Evolutionary conservation across 2,329 filamentous ascomycete species (phyloP).

Genomic region (Colletotrichum cuscutae): DNA sequence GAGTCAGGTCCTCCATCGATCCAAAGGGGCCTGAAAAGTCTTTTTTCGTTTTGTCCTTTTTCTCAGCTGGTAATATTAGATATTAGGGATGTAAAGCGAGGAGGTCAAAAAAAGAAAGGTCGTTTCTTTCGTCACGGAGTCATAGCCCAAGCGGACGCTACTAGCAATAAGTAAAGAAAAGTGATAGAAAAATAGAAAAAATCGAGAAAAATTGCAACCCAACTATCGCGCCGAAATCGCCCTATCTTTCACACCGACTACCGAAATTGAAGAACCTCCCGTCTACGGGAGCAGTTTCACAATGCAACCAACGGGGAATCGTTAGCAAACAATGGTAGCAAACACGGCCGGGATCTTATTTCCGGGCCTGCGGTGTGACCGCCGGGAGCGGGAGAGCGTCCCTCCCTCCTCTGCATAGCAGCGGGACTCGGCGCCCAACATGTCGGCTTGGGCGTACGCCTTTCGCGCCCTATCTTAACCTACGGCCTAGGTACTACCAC

Average conservation of each 20-base stretch:
- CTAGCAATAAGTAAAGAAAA: conserved; percentile 3
- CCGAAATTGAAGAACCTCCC: conserved; percentile 6
- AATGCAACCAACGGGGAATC: not conserved
- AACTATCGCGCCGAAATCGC: not conserved
- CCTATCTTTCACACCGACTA: not conserved
- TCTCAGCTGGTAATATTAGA: not conserved
- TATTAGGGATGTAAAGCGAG: not conserved
- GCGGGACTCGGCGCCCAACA: not conserved
- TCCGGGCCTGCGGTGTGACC: conserved; percentile 5
- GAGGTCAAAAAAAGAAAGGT: not conserved
- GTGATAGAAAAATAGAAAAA: too few relatives aligned
- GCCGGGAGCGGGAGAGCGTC: conserved; percentile 2
- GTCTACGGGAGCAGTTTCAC: not conserved
- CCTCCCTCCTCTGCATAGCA: not conserved
- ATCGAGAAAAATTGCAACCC: too few relatives aligned
- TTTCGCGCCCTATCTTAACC: not conserved
- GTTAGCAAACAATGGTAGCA: not conserved
- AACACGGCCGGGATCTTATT: conserved; percentile 8
- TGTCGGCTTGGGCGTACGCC: not conserved
- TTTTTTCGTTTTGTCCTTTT: not conserved
- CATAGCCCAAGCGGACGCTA: not conserved
- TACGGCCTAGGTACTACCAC: too few relatives aligned
- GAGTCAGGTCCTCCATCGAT: not conserved
- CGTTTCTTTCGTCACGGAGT: not conserved
- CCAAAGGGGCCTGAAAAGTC: not conserved